These are phyloP conservation scores for Aspergillus cejpii DNA, from an alignment of 2,329 filamentous ascomycete species.

Conservation along the genomic window DNA sequence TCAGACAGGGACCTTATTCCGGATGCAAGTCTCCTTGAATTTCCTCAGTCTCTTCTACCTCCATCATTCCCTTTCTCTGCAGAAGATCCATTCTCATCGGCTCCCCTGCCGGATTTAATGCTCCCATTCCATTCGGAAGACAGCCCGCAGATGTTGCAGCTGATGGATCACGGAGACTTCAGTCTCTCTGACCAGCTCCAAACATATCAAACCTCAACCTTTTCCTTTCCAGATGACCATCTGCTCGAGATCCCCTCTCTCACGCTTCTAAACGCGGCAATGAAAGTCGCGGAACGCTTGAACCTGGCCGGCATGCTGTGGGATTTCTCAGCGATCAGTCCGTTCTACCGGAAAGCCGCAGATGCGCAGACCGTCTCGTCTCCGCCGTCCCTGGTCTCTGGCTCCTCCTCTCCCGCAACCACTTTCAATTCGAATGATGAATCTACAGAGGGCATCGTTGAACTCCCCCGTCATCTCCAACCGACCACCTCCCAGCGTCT, in stretches of 20 bases:
- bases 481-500: constrained; percentile 47
- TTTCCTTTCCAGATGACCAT: constrained; percentile 44
- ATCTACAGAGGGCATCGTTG: constrained; percentile 14
- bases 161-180: not conserved
- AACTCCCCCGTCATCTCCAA: constrained; percentile 45
- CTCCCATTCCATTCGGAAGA: not conserved
- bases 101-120: not conserved
- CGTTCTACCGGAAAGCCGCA: constrained; percentile 36
- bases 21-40: not conserved
- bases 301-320: constrained; percentile 42
- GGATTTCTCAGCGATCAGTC: constrained; percentile 44
- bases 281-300: constrained; percentile 46
- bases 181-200: constrained; percentile 16
- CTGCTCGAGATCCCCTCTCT: constrained; percentile 46
- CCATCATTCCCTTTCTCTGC: not conserved
- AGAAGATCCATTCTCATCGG: not conserved
- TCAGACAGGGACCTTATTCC: not conserved
- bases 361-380: not conserved
- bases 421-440: constrained; percentile 17
- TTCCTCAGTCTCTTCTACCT: not conserved
- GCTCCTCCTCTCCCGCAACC: constrained; percentile 17
- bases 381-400: constrained; percentile 5
- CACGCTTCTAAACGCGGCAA: constrained; percentile 42
- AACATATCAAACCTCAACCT: constrained; percentile 18
- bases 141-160: not conserved